Percentiles rank a stretch among this genome's conserved stretches.
phyloP scores from a whole-genome alignment of 805 yeast genomes.

The Candida chilensis region DNA sequence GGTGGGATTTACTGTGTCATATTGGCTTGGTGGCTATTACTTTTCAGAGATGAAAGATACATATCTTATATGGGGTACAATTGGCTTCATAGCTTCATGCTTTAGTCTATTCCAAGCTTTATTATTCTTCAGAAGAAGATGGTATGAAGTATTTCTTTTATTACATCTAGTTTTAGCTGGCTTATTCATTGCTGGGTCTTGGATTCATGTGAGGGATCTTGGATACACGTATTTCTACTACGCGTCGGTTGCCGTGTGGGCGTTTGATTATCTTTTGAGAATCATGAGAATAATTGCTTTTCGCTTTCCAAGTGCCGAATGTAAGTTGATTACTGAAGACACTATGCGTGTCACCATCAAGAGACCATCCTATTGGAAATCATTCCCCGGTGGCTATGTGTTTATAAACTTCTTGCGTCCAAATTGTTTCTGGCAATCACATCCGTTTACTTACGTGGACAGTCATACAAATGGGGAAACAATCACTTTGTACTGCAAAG shows the following conservation, averaged over 20 bases:
- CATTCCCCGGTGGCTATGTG: background rate
- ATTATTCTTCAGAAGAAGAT: slow-evolving; percentile 28
- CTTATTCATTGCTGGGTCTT: slow-evolving; percentile 39
- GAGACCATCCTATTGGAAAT: slow-evolving; percentile 5
- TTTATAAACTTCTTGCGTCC: background rate
- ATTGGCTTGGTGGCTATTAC: too few species aligned
- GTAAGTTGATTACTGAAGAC: slow-evolving; percentile 18
- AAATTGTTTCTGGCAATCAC: background rate
- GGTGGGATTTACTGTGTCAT: slow-evolving; percentile 36
- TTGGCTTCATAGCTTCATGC: too few species aligned
- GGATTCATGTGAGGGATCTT: slow-evolving; percentile 33
- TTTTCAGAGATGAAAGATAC: slow-evolving; percentile 10
- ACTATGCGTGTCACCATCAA: slow-evolving; percentile 23
- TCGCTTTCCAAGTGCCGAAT: slow-evolving; percentile 51
- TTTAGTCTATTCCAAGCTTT: slow-evolving; percentile 35
- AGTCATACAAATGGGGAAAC: too few species aligned
- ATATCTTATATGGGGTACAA: slow-evolving; percentile 18
- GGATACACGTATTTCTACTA: slow-evolving; percentile 45
- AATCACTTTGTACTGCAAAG: too few species aligned
- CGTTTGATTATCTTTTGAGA: slow-evolving; percentile 53
- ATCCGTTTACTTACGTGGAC: background rate
- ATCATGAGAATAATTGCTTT: slow-evolving; percentile 42
- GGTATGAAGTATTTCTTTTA: slow-evolving; percentile 50
- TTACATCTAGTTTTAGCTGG: slow-evolving; percentile 49
- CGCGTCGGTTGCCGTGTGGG: slow-evolving; percentile 60